Base-by-base conservation (phyloP, 306 rosid species). In the Trichosanthes cucumerina region DNA sequence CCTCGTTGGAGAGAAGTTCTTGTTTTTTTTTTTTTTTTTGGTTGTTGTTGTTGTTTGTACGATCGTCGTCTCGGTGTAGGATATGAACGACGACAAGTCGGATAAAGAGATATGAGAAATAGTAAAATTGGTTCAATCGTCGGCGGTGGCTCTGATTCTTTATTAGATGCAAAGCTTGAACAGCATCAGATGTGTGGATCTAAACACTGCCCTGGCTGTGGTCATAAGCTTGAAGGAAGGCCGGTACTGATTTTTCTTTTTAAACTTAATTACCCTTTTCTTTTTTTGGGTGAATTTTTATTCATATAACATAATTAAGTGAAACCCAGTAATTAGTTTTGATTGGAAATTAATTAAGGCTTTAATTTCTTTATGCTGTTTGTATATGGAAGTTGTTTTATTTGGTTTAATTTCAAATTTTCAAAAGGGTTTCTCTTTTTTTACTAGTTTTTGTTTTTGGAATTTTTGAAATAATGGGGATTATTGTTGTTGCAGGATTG, bases 121-220 rank as follows among this genome's bases (percentile, higher is more conserved):
- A 88, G 74, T 36, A 86, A 82, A 73, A 75, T 87, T 86, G 82
- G 90, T 54, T 76, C 87, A 15, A 62, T 14, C 44, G 86, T 88
- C 71, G 90, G 88, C 72, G 88, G 97, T 0, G 77, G 57, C 79
- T 84, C 93, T 77, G 96, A 93, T 88, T 97, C 63, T 0, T 31
- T 91, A 76, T 87, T 93, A 81, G 98, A 93, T 89, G 96, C 97
- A 2, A 93, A 93, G 91, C 97, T 93, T 66, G 98, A 91, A 84
- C 97, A 91, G 80, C 97, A 93, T 88, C 97, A 91, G 84, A 83
- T 89, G 89, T 91, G 96, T 86, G 97, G 96, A 92, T 91, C 98
- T 85, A 93, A 93, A 83, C 97, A 89, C 82, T 91, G 97, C 85
- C 98, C 98, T 26, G 91, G 98, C 79, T 93, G 98, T 75, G 98